These are phyloP conservation scores for Astragalus glycyphyllos DNA, from an alignment of 306 rosid species.

Conservation along the genomic window DNA sequence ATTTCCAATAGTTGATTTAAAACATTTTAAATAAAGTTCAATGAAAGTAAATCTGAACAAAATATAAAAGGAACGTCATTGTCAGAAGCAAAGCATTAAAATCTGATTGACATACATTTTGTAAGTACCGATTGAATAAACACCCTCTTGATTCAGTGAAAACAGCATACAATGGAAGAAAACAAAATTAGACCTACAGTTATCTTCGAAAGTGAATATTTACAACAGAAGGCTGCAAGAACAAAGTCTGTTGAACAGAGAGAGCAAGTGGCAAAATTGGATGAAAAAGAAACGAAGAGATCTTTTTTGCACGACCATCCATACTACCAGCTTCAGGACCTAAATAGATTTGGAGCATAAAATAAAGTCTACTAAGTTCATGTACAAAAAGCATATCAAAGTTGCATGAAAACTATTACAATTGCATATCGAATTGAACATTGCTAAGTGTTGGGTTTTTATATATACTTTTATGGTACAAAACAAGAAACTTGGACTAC, in stretches of 20 bases:
- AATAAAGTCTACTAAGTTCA: neutral
- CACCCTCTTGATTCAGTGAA: slow-evolving; percentile 39
- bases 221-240: slow-evolving; percentile 80
- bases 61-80: slow-evolving; percentile 23
- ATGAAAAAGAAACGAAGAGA: slow-evolving; percentile 87
- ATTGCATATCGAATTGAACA: neutral
- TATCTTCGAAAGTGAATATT: slow-evolving; percentile 91
- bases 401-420: slow-evolving; percentile 27
- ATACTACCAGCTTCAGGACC: slow-evolving; percentile 91
- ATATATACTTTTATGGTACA: too few relatives aligned
- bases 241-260: slow-evolving; percentile 80
- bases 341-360: slow-evolving; percentile 43
- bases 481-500: too few relatives aligned
- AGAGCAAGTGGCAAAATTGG: slow-evolving; percentile 90
- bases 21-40: neutral
- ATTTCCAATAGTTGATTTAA: neutral
- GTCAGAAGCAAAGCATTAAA: slow-evolving; percentile 26
- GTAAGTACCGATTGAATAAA: slow-evolving; percentile 30
- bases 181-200: slow-evolving; percentile 34
- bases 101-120: slow-evolving; percentile 20
- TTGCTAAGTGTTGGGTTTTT: neutral
- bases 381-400: slow-evolving; percentile 31
- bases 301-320: slow-evolving; percentile 81
- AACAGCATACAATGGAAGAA: slow-evolving; percentile 16
- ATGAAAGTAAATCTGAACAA: slow-evolving; percentile 14